Evolutionary conservation across 1,284 basidiomycete genomes (phyloP).

Genomic region (Pterula multifida): DNA sequence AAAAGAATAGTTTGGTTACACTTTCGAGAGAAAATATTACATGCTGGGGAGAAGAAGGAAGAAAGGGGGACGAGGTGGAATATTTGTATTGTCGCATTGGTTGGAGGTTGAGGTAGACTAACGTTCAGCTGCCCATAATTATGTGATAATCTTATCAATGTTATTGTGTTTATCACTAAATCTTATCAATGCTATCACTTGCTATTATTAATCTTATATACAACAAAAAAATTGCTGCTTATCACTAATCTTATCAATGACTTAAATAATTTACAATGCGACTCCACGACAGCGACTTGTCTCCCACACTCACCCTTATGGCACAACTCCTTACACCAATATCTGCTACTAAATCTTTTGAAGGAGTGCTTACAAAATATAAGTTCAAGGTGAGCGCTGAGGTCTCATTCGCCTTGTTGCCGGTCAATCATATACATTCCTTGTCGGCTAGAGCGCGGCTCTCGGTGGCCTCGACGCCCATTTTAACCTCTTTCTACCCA

Average conservation of each 20-base stretch:
- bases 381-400: conserved; percentile 54
- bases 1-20: conserved; percentile 24
- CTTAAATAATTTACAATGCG: no score
- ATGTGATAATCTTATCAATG: no score
- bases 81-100: conserved; percentile 59
- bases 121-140: no score
- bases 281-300: no score
- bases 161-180: no score
- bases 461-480: conserved; percentile 73
- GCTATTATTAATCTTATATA: no score
- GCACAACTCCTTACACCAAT: conserved; percentile 62
- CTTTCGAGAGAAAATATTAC: conserved; percentile 37
- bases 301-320: no score
- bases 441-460: conserved; percentile 27
- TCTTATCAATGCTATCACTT: no score
- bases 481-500: conserved; percentile 89
- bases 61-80: conserved; percentile 36
- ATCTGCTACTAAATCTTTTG: conserved; percentile 72
- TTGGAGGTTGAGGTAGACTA: no score
- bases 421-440: conserved; percentile 3
- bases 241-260: no score
- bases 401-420: conserved; percentile 1
- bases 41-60: conserved; percentile 31
- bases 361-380: conserved; percentile 77
- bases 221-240: no score